Evolutionary conservation across 2,329 filamentous ascomycete genomes (phyloP), one percentile per base, ranked within the genome.

Genomic region (Alternaria arborescens): DNA sequence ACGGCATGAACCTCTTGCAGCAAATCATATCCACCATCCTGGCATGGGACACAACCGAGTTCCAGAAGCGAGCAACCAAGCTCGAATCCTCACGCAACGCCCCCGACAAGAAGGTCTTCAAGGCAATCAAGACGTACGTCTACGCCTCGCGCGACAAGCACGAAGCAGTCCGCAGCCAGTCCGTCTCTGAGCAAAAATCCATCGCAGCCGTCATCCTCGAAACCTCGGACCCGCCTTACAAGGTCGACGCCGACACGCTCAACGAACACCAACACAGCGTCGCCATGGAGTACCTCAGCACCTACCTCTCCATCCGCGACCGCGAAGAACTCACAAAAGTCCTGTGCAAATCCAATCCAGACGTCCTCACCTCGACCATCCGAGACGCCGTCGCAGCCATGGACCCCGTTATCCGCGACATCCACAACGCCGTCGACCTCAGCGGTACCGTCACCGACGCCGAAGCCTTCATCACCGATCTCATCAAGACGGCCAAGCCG

Each of bases 1-100:
- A 93, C 67, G 91, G 91, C 47, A 92, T 92, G 90, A 95, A 94
- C 72, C 76, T 94, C 8, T 77, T 95, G 66, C 91, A 94, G 77
- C 83, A 85, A 79, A 93, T 95, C 64, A 88, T 94, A 22, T 90
- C 88, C 0, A 85, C 90, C 4, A 88, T 93, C 0, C 78, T 94
- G 11, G 84, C 86, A 5, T 93, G 90, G 89, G 92, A 95, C 69
- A 86, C 87, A 6, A 81, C 83, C 38, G 90, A 92, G 64, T 89
- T 93, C 62, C 87, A 87, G 60, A 90, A 89, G 74, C 82, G 85
- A 1, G 83, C 85, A 1, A 83, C 88, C 0, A 88, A 86, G 64
- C 85, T 93, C 44, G 89, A 91, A 65, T 88, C 87, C 53, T 79
- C 82, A 32, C 87, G 86, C 58, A 83, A 86, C 14, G 82, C 81